Percentiles rank a stretch among this genome's conserved stretches.
These are phyloP conservation scores for Typha latifolia DNA, from an alignment of 176 grass and related monocot genomes.

Conservation along the genomic window DNA sequence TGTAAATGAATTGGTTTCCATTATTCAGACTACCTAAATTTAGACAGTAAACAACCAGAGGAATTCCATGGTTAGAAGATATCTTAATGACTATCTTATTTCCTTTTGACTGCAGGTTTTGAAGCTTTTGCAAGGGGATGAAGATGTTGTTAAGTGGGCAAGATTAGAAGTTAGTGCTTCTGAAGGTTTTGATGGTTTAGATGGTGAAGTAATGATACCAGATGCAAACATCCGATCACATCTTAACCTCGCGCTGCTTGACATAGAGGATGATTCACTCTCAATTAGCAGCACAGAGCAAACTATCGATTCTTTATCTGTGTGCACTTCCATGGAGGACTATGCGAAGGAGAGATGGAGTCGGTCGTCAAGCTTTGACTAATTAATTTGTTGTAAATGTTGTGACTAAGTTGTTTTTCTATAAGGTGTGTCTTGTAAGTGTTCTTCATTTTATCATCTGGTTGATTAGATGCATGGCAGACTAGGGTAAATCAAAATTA, in stretches of 20 bases:
- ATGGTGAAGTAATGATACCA: slow-evolving; percentile 30
- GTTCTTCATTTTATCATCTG: background rate
- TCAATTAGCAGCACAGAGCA: slow-evolving; percentile 72
- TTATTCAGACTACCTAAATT: background rate
- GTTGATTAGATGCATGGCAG: background rate
- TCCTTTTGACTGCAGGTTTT: slow-evolving; percentile 29
- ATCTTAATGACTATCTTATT: background rate
- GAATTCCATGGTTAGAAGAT: background rate
- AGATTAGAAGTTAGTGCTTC: slow-evolving; percentile 27
- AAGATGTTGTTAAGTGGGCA: slow-evolving; percentile 46
- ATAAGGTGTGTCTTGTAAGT: slow-evolving; percentile 16
- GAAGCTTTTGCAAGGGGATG: slow-evolving; percentile 58
- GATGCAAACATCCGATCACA: slow-evolving; percentile 62
- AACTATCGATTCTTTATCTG: slow-evolving; percentile 33
- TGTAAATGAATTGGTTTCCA: background rate
- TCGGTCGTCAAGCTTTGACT: slow-evolving; percentile 71
- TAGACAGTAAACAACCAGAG: background rate
- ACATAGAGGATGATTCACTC: slow-evolving; percentile 67
- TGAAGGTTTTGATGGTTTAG: slow-evolving; percentile 33
- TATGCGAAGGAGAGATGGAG: slow-evolving; percentile 63
- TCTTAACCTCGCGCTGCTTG: slow-evolving; percentile 69
- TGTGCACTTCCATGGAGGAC: slow-evolving; percentile 52
- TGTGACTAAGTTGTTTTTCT: slow-evolving; percentile 9
- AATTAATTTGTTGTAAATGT: background rate
- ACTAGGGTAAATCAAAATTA: background rate